Conservation (phyloP, 306 rosid species). For the Argentina anserina region DNA sequence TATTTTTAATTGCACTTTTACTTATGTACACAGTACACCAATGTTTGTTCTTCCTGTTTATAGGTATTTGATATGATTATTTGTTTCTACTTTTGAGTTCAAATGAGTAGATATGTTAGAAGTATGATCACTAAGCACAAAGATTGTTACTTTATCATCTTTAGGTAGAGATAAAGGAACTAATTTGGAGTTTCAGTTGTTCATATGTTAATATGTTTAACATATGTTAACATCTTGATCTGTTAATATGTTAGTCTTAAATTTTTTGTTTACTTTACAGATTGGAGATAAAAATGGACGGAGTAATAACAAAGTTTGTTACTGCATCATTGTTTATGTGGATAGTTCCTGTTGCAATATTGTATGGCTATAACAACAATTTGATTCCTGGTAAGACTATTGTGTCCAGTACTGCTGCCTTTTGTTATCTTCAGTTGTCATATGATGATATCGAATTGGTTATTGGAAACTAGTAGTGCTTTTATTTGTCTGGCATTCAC, state of each 20-base stretch:
- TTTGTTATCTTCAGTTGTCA: background rate
- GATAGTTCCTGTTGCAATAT: slow-evolving; percentile 63
- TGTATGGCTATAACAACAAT: slow-evolving; percentile 68
- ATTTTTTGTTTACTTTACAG: slow-evolving; percentile 21
- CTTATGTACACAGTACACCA: background rate
- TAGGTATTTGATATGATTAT: background rate
- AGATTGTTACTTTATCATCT: background rate
- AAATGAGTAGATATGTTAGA: background rate
- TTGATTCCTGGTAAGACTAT: slow-evolving; percentile 62
- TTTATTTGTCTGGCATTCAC: background rate
- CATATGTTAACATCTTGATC: too few species aligned
- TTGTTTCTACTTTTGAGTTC: background rate
- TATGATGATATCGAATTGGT: background rate
- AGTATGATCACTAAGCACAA: background rate
- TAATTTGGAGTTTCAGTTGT: too few species aligned
- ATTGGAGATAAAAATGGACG: slow-evolving; percentile 43
- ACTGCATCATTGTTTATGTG: slow-evolving; percentile 72
- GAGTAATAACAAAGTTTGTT: slow-evolving; percentile 62
- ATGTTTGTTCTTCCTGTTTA: background rate
- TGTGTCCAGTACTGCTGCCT: background rate
- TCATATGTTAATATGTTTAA: too few species aligned
- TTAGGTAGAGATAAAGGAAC: background rate
- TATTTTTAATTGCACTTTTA: background rate
- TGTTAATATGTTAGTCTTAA: too few species aligned
- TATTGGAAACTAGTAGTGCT: background rate